Evolutionary conservation across 108 stramenopile genomes (phyloP), one percentile per base, ranked within the genome.

Genomic region (Cylindrotheca closterium): DNA sequence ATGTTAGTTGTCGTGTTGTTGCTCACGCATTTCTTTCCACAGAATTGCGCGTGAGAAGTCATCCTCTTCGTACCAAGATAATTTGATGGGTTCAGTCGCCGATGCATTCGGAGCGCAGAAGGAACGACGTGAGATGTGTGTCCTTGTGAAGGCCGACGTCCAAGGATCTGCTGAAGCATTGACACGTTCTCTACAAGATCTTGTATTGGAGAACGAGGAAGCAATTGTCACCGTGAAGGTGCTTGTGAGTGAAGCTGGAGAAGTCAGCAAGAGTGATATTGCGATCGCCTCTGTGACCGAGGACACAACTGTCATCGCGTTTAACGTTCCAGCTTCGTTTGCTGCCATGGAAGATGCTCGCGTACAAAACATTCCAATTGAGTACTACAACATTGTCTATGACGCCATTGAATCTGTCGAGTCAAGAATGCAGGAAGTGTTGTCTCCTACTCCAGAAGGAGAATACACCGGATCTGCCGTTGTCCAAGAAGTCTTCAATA

Each of bases 91-190:
- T 60, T 92, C 89, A 30, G 78, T 94, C 8, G 65, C 81, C 45
- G 74, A 77, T 30, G 63, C 81, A 45, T 88, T 96, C 65, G 81
- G 80, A n/a, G 73, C 81, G 21, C 61, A 25, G 4, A 94, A 91
- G 64, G 82, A 90, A 54, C 65, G 73, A 17, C 88, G 93, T 52
- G 91, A 96, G 70, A 89, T 97, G 67, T 92, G 87, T 54, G 86
- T 96, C 23, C 67, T 99, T 24, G 79, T 99, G 32, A 98, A 97
- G 81, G 97, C 96, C 4, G 96, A 98, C 64, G 95, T 91, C 0
- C 89, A 94, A 64, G 98, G 97, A 28, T 82, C 94, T 27, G 93
- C 96, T 0, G 97, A 97, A 68, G 97, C 98, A 24, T 63, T 99
- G 54, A 77, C 91, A n/a, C 66, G 88, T 32, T 83, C 96, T 30